A percentile compares a stretch with the other conserved stretches of the same genome.
Evolutionary conservation across 208 protist genomes (phyloP).

Genomic region (Crithidia acanthocephali): DNA sequence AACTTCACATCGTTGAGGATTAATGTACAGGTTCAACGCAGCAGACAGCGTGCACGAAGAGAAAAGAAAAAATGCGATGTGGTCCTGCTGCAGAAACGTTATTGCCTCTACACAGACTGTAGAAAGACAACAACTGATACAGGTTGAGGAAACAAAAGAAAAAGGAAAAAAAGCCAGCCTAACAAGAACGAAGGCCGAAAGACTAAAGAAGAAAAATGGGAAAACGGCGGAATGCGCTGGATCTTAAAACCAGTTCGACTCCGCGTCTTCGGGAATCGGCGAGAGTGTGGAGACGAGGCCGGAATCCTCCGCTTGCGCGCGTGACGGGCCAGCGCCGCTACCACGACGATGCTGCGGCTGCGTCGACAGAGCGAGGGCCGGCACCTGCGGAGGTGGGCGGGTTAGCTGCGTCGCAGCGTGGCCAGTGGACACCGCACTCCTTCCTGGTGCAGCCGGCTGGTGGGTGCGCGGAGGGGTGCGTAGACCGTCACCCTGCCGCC

Average conservation of each 20-base stretch:
- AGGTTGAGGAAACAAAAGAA: constrained; percentile 11
- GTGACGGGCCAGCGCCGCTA: background rate
- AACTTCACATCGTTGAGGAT: too few species aligned
- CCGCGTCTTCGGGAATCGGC: constrained; percentile 11
- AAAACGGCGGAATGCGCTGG: background rate
- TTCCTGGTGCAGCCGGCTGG: background rate
- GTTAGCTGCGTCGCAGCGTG: background rate
- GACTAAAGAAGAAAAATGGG: too few species aligned
- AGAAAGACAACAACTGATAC: too few species aligned
- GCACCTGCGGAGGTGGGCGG: background rate
- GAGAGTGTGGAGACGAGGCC: constrained; percentile 10
- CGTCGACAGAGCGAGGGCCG: background rate
- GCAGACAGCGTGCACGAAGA: too few species aligned
- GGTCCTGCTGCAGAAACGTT: too few species aligned
- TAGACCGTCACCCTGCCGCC: background rate
- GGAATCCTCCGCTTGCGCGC: background rate
- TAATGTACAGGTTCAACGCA: too few species aligned
- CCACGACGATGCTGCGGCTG: background rate
- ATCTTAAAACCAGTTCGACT: constrained; percentile 3
- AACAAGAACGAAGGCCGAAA: too few species aligned
- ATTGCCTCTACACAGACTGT: background rate
- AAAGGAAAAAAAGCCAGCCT: background rate
- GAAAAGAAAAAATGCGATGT: too few species aligned
- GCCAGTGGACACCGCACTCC: too few species aligned
- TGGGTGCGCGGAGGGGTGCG: constrained; percentile 4